Conservation (phyloP, 371 early-diverging fungal genomes). For the Zychaea mexicana region DNA sequence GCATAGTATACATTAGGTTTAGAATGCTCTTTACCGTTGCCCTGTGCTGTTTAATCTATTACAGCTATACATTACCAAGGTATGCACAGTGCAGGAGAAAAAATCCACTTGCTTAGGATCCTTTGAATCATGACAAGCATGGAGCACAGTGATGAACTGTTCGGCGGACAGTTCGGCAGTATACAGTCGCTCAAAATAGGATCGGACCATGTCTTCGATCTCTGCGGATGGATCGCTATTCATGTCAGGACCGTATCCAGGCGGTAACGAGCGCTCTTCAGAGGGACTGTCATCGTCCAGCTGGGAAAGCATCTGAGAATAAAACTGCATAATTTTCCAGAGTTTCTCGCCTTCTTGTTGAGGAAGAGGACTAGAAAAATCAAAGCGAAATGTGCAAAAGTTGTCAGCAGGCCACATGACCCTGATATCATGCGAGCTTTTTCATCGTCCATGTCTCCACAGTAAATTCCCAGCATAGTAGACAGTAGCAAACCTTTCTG, state of each 20-base stretch:
- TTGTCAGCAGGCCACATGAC: too few relatives aligned
- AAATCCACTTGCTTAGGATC: constrained; percentile 71
- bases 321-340: constrained; percentile 35
- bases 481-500: constrained; percentile 41
- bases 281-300: not conserved
- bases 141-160: constrained; percentile 73
- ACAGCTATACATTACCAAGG: constrained; percentile 48
- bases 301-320: constrained; percentile 23
- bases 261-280: not conserved
- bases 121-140: constrained; percentile 70
- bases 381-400: not conserved
- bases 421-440: too few relatives aligned
- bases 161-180: constrained; percentile 70
- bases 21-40: not conserved
- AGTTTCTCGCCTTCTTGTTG: constrained; percentile 36
- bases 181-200: constrained; percentile 78
- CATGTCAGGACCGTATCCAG: not conserved
- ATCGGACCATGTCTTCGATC: constrained; percentile 77
- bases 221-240: constrained; percentile 21
- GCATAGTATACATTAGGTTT: not conserved
- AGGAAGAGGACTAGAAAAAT: constrained; percentile 27
- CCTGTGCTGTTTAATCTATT: not conserved
- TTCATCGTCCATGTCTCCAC: too few relatives aligned
- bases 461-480: not conserved
- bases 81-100: constrained; percentile 81